phyloP scores from a whole-genome alignment of 1,284 basidiomycete species.

The Ceratobasidium sp. region DNA sequence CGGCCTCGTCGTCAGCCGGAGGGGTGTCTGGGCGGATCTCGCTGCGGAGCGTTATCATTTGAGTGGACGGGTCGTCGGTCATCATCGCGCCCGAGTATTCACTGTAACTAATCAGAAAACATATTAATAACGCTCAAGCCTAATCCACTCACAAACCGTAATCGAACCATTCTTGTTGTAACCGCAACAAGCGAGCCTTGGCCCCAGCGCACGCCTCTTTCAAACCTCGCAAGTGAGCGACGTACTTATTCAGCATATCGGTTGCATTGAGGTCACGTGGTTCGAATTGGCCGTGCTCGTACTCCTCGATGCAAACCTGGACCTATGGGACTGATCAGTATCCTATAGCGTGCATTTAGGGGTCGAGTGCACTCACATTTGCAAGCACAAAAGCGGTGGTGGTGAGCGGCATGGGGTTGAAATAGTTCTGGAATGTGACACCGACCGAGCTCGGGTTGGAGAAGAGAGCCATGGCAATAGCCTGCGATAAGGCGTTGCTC shows the following conservation, averaged over 20 bases:
- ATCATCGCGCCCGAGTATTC: constrained; percentile 1
- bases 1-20: not conserved
- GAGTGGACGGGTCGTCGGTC: not conserved
- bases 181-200: not conserved
- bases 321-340: not conserved
- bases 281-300: not conserved
- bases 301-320: constrained; percentile 24
- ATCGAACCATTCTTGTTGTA: not conserved
- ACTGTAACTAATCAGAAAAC: not conserved
- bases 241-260: constrained; percentile 29
- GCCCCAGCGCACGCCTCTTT: not conserved
- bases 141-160: constrained; percentile 16
- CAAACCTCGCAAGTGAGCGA: constrained; percentile 21
- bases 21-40: constrained; percentile 24
- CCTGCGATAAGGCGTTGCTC: not conserved
- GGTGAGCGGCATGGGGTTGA: constrained; percentile 4
- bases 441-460: constrained; percentile 1
- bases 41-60: not conserved
- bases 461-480: constrained; percentile 12
- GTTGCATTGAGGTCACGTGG: not conserved
- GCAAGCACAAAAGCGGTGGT: not conserved
- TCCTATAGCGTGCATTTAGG: no score
- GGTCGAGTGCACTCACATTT: not conserved
- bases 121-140: not conserved
- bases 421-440: not conserved